Percentiles rank a stretch among this genome's conserved stretches.
phyloP scores from a whole-genome alignment of 768 basidiomycete genomes.

The Neoboletus brunneissimus region DNA sequence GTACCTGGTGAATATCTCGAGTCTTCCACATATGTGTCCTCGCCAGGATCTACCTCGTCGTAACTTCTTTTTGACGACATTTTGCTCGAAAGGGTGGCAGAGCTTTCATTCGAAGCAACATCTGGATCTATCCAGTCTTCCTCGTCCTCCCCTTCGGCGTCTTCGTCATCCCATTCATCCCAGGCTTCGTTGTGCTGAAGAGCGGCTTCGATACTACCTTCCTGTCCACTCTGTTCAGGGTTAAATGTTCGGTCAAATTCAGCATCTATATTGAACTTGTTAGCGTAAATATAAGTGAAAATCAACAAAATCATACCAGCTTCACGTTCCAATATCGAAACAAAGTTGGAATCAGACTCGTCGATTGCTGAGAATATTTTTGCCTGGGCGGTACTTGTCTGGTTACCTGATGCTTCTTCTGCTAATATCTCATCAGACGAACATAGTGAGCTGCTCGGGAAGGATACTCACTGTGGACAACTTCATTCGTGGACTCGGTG shows the following conservation, averaged over 20 bases:
- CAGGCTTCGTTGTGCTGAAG: conserved; percentile 20
- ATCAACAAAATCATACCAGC: conserved; percentile 24
- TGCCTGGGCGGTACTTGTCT: conserved; percentile 2
- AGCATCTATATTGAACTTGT: conserved; percentile 18
- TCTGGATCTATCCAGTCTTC: conserved; percentile 47
- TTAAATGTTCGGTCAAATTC: conserved; percentile 27
- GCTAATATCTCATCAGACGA: conserved; percentile 4
- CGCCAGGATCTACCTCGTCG: conserved; percentile 47
- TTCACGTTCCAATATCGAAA: conserved; percentile 27
- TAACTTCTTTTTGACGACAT: conserved; percentile 47
- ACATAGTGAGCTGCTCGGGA: neutral
- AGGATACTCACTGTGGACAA: conserved; percentile 10
- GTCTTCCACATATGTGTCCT: conserved; percentile 35
- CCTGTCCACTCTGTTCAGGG: conserved; percentile 15
- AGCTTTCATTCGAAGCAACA: conserved; percentile 49
- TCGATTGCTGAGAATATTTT: conserved; percentile 18
- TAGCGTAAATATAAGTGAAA: neutral
- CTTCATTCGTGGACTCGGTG: conserved; percentile 5
- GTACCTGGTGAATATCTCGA: conserved; percentile 47
- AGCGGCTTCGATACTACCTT: conserved; percentile 16
- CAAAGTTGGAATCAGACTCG: conserved; percentile 30
- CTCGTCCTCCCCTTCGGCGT: conserved; percentile 47
- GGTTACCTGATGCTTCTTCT: conserved; percentile 11
- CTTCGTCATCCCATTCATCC: conserved; percentile 35
- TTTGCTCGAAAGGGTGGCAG: conserved; percentile 54